Evolutionary conservation across 2,329 filamentous ascomycete genomes (phyloP), one percentile per base, ranked within the genome.

Genomic region (Colletotrichum theobromicola): DNA sequence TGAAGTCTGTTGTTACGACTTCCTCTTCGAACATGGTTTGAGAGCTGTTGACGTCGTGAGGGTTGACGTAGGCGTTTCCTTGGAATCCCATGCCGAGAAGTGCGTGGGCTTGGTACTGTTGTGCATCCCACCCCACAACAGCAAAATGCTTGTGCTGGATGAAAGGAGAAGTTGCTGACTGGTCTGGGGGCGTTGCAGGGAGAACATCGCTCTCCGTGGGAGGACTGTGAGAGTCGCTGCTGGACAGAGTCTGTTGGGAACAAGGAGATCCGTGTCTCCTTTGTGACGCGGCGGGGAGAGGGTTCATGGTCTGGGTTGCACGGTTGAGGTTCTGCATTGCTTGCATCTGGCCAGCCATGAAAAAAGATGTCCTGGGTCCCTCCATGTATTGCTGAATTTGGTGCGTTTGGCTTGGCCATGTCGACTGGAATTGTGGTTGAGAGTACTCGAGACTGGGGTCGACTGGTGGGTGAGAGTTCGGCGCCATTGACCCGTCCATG

Each of bases 131-230:
- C 6, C 57, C 34, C n/a, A 50, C 42, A 12, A 55, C 50, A 2
- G 28, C 15, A 30, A 57, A 71, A 13, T 70, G 64, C 58, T 77
- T 75, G 2, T 80, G 78, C 18, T 69, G 55, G 7, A 78, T 70
- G 55, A 77, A 83, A 2, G 82, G 82, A n/a, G 83, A 80, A 60
- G 82, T 77, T 21, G 80, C 61, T 30, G 80, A 78, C 34, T 80
- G 78, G 57, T 86, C 85, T 15, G 81, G 79, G 3, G 85, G 84
- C 4, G 86, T 86, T 32, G 80, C 79, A 12, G 85, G 85, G 65
- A 80, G 82, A 28, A 81, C 80, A 65, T 88, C 85, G 69, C 81
- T 83, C n/a, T 87, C 85, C 6, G 83, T 78, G 5, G 80, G 81
- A 18, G 85, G 85, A 46, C 85, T 87, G 26, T 81, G 79, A 30